A percentile compares a stretch with the other conserved stretches of the same genome.
These are phyloP conservation scores for Brachypodium distachyon DNA, from an alignment of 202 grass and related monocot species.

Conservation along the genomic window DNA sequence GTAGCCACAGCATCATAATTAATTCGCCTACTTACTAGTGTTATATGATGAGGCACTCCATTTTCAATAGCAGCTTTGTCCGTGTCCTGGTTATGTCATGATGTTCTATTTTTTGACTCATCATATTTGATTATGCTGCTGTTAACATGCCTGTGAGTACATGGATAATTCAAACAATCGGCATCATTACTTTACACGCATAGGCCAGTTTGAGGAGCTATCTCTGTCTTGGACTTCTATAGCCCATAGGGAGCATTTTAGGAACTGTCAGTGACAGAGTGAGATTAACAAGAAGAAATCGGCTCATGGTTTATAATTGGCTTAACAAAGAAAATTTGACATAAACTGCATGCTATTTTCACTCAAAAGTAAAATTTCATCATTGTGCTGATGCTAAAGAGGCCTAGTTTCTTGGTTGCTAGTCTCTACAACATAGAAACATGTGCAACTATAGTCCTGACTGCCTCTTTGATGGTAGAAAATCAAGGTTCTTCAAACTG, in stretches of 20 bases:
- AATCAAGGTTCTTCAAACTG: neutral
- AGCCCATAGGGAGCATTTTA: neutral
- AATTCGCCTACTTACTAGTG: neutral
- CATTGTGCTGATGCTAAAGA: neutral
- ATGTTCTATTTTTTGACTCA: neutral
- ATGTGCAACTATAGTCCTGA: neutral
- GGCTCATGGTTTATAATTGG: too few relatives aligned
- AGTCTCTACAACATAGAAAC: neutral
- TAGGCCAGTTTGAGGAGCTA: neutral
- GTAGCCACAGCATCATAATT: neutral
- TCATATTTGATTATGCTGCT: neutral
- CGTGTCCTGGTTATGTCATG: neutral
- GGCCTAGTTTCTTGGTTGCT: neutral
- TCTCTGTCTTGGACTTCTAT: neutral
- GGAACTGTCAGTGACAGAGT: neutral
- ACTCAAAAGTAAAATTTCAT: neutral
- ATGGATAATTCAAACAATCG: neutral
- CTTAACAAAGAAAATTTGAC: too few relatives aligned
- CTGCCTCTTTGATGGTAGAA: neutral
- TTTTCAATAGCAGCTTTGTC: neutral
- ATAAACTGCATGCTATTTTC: too few relatives aligned
- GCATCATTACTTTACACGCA: neutral
- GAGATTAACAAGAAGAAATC: neutral
- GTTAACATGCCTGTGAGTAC: neutral
- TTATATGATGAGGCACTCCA: neutral